Base-by-base conservation (phyloP, 306 rosid species). In the Gynostemma pentaphyllum region DNA sequence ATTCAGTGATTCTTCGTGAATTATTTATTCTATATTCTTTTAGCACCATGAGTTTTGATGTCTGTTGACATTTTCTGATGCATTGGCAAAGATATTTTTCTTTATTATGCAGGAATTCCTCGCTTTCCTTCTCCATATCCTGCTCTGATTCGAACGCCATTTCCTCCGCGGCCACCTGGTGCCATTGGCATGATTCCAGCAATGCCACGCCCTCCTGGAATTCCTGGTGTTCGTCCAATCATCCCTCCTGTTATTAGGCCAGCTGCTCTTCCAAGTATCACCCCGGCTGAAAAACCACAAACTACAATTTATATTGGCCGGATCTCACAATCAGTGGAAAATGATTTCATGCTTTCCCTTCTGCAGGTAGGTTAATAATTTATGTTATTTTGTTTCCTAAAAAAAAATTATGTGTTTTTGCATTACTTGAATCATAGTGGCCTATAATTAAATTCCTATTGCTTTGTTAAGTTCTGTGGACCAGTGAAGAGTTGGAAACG, bases 401-500 rank as follows among this genome's bases (percentile, higher is more conserved):
- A n/a, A n/a, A n/a, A n/a, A n/a, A n/a, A n/a, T n/a, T n/a, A n/a
- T 13, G 12, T 64, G 55, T 5, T 37, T 34, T 44, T 10, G 32
- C 63, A 13, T 50, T 44, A 4, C 24, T 12, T 10, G 18, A n/a
- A 40, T 41, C 41, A 12, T 23, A 61, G n/a, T 61, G 66, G 9
- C 36, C 50, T 23, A 61, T 40, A 23, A 1, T 40, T n/a, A 27
- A 24, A 39, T 39, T 24, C 36, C 7, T 48, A 45, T 53, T 37
- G 60, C 73, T 73, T 56, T 64, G 15, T 82, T 15, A 54, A 94
- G 99, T 73, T 85, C 29, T 94, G 99, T 70, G 99, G 99, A 76
- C 78, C 88, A 64, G 84, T 94, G 81, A 94, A 88, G 85, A 83
- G 81, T 82, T 94, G 99, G 99, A 94, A 94, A 76, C 95, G 97